Evolutionary conservation across 1,284 basidiomycete genomes (phyloP), one percentile per base, ranked within the genome.

Genomic region (Ustilago shanxiensis): DNA sequence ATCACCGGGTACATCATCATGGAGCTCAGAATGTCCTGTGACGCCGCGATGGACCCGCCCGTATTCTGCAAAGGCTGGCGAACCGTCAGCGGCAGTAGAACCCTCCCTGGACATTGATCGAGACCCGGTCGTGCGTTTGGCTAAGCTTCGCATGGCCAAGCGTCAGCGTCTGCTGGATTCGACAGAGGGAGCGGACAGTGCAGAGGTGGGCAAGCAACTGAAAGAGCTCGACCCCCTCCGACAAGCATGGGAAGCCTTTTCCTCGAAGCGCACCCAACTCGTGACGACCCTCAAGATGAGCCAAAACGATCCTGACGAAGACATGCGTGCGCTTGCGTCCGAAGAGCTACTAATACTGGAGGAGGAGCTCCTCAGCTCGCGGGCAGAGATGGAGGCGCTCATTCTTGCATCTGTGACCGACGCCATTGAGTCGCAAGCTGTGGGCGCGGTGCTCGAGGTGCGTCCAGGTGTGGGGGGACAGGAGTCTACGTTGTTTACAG

Each of bases 401-500:
- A 89, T 98, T 61, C 88, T 95, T 0, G 93, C 93, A 0, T 70
- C 75, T 5, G 58, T 63, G 29, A 66, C 62, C 7, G 64, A 83
- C 24, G 87, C 90, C 0, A 91, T 92, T 0, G 81, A 89, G 8
- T 92, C 93, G 0, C 87, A 89, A 0, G 85, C 89, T 1, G 87
- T 94, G 20, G 92, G 93, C 3, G 93, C 93, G 0, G 88, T 98
- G 61, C 87, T 99, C 64, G 96, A 98, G 79, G 88, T 99, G 35
- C 95, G 96, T 80, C 91, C 94, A 0, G 97, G 95, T 2, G 94
- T 96, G 0, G 97, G 96, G 0, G 96, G 96, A 0, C 91, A 92
- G 4, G 96, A 99, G 86, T 90, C 95, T 0, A 90, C 91, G 6
- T 88, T 98, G 0, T 99, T 98, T 82, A 89, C 93, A 0, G 89